Base-by-base conservation (phyloP, 148 eudicot genomes). In the Silene latifolia region DNA sequence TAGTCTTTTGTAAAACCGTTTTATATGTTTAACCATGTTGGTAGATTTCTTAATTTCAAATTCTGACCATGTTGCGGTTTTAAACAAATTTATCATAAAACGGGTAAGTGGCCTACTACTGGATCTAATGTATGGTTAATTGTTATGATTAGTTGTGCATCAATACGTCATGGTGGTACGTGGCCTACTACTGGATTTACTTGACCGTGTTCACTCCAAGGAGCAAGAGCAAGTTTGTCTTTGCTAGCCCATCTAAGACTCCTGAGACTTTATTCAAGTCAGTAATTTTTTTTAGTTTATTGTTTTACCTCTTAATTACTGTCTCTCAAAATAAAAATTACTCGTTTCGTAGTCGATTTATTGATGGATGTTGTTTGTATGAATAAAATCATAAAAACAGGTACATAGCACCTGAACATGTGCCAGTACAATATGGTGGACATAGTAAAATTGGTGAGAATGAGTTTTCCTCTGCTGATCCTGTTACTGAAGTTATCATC, bases 91-190 rank as follows among this genome's bases (percentile, higher is more conserved):
- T 32, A 32, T 32, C 35, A 4, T 32, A 32, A 32, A 3, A 4
- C 3, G 35, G 4, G 4, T 2, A 32, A 2, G 35, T 32, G 35
- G 5, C 35, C 35, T 2, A 32, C 4, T 32, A 4, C 4, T 32
- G 35, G 35, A 32, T 13, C 27, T 65, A 23, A 59, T 53, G 35
- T 63, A 65, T 53, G 65, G 17, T 66, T 72, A 23, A 20, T 18
- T 57, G 7, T 57, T 35, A 68, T 27, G 74, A 44, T 10, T 58
- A 90, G 96, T 80, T 90, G 82, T 89, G 90, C 84, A 83, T 90
- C 80, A 90, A 90, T 80, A 88, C 87, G n/a, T 90, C 96, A 18
- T 89, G 92, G 96, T 90, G 96, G 96, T 87, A 89, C 59, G 70
- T 90, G 79, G 96, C 92, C 17, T 86, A 86, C 78, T 83, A 87